Base-by-base conservation (phyloP, 1,139 yeast species). In the Pneumocystis murina region DNA sequence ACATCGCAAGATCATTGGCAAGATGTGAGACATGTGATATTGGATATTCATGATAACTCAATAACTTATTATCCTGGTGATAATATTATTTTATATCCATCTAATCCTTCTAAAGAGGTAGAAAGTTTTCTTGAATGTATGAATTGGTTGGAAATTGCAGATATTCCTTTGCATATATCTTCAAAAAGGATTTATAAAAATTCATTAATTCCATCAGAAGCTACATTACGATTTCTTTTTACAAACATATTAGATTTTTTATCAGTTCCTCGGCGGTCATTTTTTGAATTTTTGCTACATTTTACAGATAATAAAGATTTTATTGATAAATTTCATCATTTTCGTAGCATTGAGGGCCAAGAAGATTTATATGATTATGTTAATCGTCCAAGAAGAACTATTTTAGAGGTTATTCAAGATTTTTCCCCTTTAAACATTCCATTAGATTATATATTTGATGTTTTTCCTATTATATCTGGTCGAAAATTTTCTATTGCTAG, bases 321-420 rank as follows among this genome's bases (percentile, higher is more conserved):
- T 70, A 77, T 78, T 61, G 94, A 85, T 64, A 87, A 88, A 70
- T 76, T 92, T 61, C 76, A 76, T 63, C 96, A 92, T 67, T 87
- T 94, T 71, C 82, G 86, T n/a, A 76, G 81, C 17, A 79, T 85
- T 63, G 83, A 84, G 63, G 67, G 67, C 36, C 90, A 87, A 62
- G 80, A 82, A 28, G 96, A 88, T 66, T 74, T 91, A 60, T 91
- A 84, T 72, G 84, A 92, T 72, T 92, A 92, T 73, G 95, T 95
- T 17, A 87, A 89, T 71, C 77, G 97, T 67, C 97, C 98, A 10
- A 79, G 96, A 68, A 76, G 99, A 69, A 90, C 95, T 66, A 81
- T 91, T 8, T 73, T 89, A 36, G 99, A 92, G 72, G 87, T 89
- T 0, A 73, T 92, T 12, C 79, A 83, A 62, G 99, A 92, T 72